Evolutionary conservation across 176 grass and related monocot species (phyloP), one percentile per base, ranked within the genome.

Genomic region (Lolium perenne): DNA sequence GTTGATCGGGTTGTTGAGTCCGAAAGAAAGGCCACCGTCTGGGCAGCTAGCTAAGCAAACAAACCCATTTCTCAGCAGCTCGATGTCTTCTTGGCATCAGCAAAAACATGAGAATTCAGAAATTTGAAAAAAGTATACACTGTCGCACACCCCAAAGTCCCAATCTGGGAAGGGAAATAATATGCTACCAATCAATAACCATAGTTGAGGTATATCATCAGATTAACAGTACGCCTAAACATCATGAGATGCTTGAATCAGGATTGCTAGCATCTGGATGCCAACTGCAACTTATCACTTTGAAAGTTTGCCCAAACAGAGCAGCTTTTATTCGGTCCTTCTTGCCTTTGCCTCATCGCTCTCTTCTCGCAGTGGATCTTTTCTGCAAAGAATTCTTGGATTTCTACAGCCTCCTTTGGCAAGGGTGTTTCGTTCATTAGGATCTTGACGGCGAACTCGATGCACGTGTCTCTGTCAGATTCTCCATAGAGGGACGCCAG

Each of bases 371-470:
- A 1, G 17, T 38, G 20, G 23, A 35, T 38, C 23, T 60, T 63
- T 49, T 62, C 12, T 4, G 18, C 8, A 6, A 63, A 63, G 26
- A 80, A 20, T 18, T 72, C 25, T 12, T 80, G 54, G 6, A 63
- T 29, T 41, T 73, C 9, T 13, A 55, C 14, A 73, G 46, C 77
- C 8, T 74, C 67, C 7, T 21, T 16, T 13, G 55, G 45, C 4
- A 80, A 3, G 10, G 53, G 54, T 5, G 0, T 41, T 62, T 86
- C 67, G 1, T 80, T 68, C 85, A 41, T 80, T 0, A 86, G 67
- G 20, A 80, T 13, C 55, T 74, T 86, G 29, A 86, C 67, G 51
- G 77, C 77, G 53, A 80, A 86, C 77, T 49, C 55, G 26, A 86
- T 46, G 32, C 85, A 80, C 3, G 1, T 5, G 11, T 82, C 64